Conservation (phyloP, 768 basidiomycete genomes). For the Boletus rubroflammeus region DNA sequence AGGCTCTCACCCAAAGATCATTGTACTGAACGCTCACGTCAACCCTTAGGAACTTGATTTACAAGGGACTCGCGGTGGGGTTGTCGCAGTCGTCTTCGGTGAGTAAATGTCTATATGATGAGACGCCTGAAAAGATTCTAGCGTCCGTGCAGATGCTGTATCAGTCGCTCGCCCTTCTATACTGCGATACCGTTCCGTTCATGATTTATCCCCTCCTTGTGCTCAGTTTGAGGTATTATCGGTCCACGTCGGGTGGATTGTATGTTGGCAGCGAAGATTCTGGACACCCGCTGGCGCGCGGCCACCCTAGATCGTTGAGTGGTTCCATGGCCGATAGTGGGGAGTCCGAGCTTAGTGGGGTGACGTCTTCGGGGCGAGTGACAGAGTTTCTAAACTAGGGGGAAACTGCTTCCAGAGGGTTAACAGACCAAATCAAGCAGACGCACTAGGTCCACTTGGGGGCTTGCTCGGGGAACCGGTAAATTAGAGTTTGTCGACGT, state of each 20-base stretch:
- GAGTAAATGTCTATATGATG: neutral
- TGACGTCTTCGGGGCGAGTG: neutral
- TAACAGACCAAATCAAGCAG: too few species aligned
- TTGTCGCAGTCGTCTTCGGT: neutral
- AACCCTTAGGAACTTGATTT: neutral
- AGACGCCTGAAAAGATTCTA: neutral
- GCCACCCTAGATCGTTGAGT: neutral
- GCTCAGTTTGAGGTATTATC: conserved; percentile 1
- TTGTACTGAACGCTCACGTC: neutral
- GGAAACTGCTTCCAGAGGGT: neutral
- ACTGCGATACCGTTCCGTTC: neutral
- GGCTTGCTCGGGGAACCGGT: too few species aligned
- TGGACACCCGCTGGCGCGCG: neutral
- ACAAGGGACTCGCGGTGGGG: neutral
- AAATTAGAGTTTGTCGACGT: too few species aligned
- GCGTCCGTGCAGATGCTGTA: neutral
- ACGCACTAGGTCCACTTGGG: too few species aligned
- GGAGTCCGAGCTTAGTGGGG: neutral
- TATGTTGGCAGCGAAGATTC: neutral
- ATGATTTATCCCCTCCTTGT: conserved; percentile 8
- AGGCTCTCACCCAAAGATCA: too few species aligned
- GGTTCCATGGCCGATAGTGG: neutral
- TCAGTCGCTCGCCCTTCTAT: neutral
- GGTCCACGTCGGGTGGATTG: neutral
- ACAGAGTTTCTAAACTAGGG: neutral